Conservation (phyloP, 75 land plant species). For the Picea glauca region DNA sequence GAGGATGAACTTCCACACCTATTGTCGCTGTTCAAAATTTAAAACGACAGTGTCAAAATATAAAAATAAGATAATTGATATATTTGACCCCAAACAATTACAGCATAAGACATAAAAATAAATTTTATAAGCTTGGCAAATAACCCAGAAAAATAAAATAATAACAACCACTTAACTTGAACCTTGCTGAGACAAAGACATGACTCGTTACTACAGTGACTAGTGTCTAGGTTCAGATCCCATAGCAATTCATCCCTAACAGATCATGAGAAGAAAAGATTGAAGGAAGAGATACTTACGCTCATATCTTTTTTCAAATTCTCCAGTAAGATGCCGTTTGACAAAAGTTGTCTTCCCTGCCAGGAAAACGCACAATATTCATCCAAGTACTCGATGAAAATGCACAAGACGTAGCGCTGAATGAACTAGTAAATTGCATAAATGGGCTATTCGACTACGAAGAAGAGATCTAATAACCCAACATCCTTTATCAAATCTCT, state of each 20-base stretch:
- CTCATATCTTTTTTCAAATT: constrained; percentile 54
- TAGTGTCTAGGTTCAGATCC: neutral
- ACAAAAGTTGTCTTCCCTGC: constrained; percentile 60
- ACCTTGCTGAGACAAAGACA: no score
- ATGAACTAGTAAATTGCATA: no score
- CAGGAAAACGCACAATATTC: neutral
- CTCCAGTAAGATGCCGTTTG: constrained; percentile 52
- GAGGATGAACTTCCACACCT: constrained; percentile 55
- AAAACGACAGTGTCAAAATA: neutral
- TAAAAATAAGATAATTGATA: neutral
- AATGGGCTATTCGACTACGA: no score
- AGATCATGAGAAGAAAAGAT: neutral
- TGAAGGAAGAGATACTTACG: constrained; percentile 20
- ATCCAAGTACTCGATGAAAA: no score
- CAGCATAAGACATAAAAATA: no score
- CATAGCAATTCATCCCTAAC: neutral
- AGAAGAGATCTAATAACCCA: no score
- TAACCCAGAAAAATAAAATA: no score
- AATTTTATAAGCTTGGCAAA: no score
- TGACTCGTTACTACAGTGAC: no score
- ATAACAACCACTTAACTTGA: no score
- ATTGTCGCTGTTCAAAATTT: constrained; percentile 30
- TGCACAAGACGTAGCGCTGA: no score
- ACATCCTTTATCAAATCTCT: no score
- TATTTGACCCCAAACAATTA: neutral